Conservation (phyloP, 1,284 basidiomycete genomes). For the Cryptococcus floricola region DNA sequence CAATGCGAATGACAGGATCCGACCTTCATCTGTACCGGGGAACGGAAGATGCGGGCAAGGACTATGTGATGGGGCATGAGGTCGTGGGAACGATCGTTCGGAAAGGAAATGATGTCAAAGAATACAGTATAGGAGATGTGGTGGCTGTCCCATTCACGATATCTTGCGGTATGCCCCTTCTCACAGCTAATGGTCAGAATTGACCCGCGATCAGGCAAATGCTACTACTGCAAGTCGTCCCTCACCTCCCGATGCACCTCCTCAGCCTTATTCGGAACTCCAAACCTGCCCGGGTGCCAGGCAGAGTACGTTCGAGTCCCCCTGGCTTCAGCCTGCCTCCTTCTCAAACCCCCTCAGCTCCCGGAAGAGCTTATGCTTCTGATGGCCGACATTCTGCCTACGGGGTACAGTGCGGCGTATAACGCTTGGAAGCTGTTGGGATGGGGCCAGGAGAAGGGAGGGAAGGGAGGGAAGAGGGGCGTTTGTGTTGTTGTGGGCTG, state of each 20-base stretch:
- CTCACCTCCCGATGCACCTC: conserved; percentile 71
- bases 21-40: conserved; percentile 78
- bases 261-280: conserved; percentile 67
- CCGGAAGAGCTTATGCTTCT: conserved; percentile 48
- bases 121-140: conserved; percentile 70
- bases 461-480: conserved; percentile 30
- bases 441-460: conserved; percentile 32
- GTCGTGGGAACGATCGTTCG: conserved; percentile 73
- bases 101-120: conserved; percentile 63
- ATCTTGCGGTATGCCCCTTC: conserved; percentile 65
- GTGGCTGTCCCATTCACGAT: conserved; percentile 84
- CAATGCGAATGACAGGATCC: conserved; percentile 57
- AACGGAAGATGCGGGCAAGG: conserved; percentile 40
- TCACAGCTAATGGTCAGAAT: conserved; percentile 1
- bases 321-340: conserved; percentile 48
- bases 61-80: conserved; percentile 64
- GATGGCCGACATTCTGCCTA: conserved; percentile 51
- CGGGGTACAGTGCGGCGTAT: conserved; percentile 49
- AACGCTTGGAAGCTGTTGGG: conserved; percentile 46
- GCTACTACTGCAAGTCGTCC: conserved; percentile 63
- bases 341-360: conserved; percentile 44
- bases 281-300: conserved; percentile 71
- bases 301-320: conserved; percentile 82
- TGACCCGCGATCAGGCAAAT: conserved; percentile 24
- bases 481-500: conserved; percentile 49